A percentile compares a stretch with the other conserved stretches of the same genome.
Conservation (phyloP, 2,329 filamentous ascomycete genomes). For the Conoideocrella luteorostrata region DNA sequence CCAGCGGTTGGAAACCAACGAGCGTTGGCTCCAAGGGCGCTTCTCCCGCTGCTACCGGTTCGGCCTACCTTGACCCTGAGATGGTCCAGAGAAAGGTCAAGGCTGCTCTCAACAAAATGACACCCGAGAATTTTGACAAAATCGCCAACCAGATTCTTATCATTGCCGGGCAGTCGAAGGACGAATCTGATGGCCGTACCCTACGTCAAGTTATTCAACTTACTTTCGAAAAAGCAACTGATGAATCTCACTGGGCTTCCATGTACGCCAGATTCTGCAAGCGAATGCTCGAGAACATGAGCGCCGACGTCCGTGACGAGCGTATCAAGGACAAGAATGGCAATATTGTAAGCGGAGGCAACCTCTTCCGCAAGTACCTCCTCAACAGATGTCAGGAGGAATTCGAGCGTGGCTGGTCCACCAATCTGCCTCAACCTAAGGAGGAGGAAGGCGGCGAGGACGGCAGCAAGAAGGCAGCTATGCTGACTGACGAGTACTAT, state of each 20-base stretch:
- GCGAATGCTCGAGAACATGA: constrained; percentile 94
- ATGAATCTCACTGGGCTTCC: constrained; percentile 95
- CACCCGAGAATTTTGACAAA: constrained; percentile 95
- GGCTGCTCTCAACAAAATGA: constrained; percentile 99
- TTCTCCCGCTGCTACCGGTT: constrained; percentile 30
- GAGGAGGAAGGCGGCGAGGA: constrained; percentile 64
- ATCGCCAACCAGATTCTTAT: constrained; percentile 88
- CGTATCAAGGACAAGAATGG: constrained; percentile 87
- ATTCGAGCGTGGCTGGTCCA: constrained; percentile 96
- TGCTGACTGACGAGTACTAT: constrained; percentile 97
- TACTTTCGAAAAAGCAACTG: constrained; percentile 97
- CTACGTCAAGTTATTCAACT: constrained; percentile 97
- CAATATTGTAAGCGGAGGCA: constrained; percentile 83
- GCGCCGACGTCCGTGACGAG: constrained; percentile 88
- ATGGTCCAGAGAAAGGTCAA: constrained; percentile 99
- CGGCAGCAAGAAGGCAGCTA: constrained; percentile 44
- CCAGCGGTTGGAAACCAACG: constrained; percentile 84
- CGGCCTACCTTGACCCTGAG: constrained; percentile 77
- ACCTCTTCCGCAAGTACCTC: constrained; percentile 95
- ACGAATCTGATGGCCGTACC: constrained; percentile 88
- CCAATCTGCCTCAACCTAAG: constrained; percentile 67
- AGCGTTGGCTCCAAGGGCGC: constrained; percentile 49
- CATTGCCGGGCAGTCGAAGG: constrained; percentile 92
- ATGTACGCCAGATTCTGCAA: constrained; percentile 99
- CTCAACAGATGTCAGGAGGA: constrained; percentile 98